Percentiles rank a stretch among this genome's conserved stretches.
Conservation (phyloP, 345 rosid species). For the Eucalyptus marginata region DNA sequence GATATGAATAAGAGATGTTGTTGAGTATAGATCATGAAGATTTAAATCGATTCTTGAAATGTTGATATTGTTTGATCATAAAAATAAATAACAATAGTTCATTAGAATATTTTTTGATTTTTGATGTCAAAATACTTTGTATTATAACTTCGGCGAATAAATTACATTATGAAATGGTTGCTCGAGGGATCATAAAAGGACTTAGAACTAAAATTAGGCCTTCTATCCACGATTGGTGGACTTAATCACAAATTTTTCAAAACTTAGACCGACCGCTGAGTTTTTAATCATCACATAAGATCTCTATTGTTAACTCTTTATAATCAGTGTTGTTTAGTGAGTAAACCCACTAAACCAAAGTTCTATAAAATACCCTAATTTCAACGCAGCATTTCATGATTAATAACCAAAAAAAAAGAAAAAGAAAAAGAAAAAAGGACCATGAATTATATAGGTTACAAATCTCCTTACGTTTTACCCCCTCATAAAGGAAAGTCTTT, state of each 20-base stretch:
- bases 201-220: fast-evolving
- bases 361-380: background rate
- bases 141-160: background rate
- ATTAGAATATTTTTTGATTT: background rate
- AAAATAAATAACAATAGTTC: background rate
- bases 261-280: fast-evolving
- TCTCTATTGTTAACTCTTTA: background rate
- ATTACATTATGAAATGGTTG: background rate
- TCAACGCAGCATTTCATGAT: background rate
- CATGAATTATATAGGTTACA: background rate
- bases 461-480: background rate
- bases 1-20: fast-evolving
- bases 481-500: background rate
- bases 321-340: background rate
- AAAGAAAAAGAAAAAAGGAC: background rate
- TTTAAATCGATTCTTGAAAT: background rate
- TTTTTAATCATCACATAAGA: background rate
- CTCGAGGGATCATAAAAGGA: fast-evolving
- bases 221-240: fast-evolving
- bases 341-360: background rate
- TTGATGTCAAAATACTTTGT: background rate
- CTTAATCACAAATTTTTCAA: background rate
- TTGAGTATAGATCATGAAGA: background rate
- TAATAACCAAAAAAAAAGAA: background rate
- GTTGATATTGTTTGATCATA: background rate